Evolutionary conservation across 2,329 filamentous ascomycete genomes (phyloP).

Genomic region (Eutypa lata): DNA sequence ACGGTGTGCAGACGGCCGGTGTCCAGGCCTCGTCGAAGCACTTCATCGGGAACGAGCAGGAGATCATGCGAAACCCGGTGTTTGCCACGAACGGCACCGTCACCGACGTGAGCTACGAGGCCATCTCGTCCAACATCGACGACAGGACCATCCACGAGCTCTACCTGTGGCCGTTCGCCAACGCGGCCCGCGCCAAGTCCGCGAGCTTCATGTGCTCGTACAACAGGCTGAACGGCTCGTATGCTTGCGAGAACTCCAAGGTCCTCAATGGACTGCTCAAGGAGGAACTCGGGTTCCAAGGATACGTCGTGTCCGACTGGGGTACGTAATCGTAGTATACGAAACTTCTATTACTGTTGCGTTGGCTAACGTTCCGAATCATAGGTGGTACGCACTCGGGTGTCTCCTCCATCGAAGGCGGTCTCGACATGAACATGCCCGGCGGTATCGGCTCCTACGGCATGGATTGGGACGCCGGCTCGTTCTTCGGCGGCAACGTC

Average conservation of each 20-base stretch:
- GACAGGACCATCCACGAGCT: conserved; percentile 61
- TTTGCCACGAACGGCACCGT: conserved; percentile 25
- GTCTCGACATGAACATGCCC: conserved; percentile 52
- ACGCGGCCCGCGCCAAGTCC: conserved; percentile 25
- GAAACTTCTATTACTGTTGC: too few relatives aligned
- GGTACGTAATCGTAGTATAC: conserved; percentile 4
- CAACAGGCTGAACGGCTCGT: conserved; percentile 45
- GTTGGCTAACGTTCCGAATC: too few relatives aligned
- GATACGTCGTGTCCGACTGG: conserved; percentile 41
- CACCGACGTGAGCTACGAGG: background rate
- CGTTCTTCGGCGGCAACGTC: conserved; percentile 43
- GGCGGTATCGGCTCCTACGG: conserved; percentile 35
- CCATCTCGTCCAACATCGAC: background rate
- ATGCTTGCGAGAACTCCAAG: conserved; percentile 48
- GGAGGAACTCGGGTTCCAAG: conserved; percentile 41
- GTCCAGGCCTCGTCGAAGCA: conserved; percentile 38
- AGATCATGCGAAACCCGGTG: conserved; percentile 8
- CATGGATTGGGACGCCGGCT: conserved; percentile 9
- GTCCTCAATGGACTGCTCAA: conserved; percentile 46
- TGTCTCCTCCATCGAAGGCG: conserved; percentile 40
- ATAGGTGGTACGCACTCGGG: conserved; percentile 34
- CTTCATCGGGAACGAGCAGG: conserved; percentile 36
- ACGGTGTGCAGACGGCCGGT: conserved; percentile 32
- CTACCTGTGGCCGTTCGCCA: conserved; percentile 58
- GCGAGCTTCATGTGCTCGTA: conserved; percentile 42